Evolutionary conservation across 495 filamentous ascomycete genomes (phyloP).

Genomic region (Aspergillus panamensis): DNA sequence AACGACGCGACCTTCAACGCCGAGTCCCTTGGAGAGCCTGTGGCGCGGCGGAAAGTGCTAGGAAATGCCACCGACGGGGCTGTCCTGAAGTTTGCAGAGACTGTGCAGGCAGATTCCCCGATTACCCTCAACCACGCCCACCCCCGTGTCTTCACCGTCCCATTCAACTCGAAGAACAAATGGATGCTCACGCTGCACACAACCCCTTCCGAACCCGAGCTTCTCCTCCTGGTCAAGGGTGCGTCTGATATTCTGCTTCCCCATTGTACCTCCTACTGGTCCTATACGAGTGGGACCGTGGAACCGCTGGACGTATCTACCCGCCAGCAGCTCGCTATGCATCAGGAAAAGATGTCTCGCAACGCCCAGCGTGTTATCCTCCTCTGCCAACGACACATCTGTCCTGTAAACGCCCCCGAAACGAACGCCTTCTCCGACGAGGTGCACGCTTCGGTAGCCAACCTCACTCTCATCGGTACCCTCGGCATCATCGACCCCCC

Average conservation of each 20-base stretch:
- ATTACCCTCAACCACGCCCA: slow-evolving; percentile 53
- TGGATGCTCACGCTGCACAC: slow-evolving; percentile 45
- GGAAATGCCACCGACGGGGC: slow-evolving; percentile 74
- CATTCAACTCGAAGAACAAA: slow-evolving; percentile 79
- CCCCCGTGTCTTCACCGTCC: slow-evolving; percentile 31
- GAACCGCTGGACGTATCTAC: slow-evolving; percentile 35
- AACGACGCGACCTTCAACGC: slow-evolving; percentile 69
- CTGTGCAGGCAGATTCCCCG: slow-evolving; percentile 35
- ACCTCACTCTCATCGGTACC: slow-evolving; percentile 47
- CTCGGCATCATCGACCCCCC: slow-evolving; percentile 62
- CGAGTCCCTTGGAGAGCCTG: slow-evolving; percentile 47
- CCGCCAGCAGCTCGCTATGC: slow-evolving; percentile 30
- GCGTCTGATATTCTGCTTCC: slow-evolving; percentile 50
- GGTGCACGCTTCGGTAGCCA: slow-evolving; percentile 33
- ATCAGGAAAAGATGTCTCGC: slow-evolving; percentile 42
- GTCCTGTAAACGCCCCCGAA: slow-evolving; percentile 21
- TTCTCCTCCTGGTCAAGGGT: slow-evolving; percentile 45
- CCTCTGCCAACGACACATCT: slow-evolving; percentile 38
- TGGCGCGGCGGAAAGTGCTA: slow-evolving; percentile 55
- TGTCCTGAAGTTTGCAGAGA: slow-evolving; percentile 63
- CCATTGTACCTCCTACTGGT: slow-evolving; percentile 43
- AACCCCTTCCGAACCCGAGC: slow-evolving; percentile 15
- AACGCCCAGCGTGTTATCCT: slow-evolving; percentile 52
- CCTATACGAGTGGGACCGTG: slow-evolving; percentile 31
- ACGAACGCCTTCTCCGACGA: slow-evolving; percentile 46